Conservation (phyloP, 495 filamentous ascomycete species). For the Xanthoparmelia taractica region DNA sequence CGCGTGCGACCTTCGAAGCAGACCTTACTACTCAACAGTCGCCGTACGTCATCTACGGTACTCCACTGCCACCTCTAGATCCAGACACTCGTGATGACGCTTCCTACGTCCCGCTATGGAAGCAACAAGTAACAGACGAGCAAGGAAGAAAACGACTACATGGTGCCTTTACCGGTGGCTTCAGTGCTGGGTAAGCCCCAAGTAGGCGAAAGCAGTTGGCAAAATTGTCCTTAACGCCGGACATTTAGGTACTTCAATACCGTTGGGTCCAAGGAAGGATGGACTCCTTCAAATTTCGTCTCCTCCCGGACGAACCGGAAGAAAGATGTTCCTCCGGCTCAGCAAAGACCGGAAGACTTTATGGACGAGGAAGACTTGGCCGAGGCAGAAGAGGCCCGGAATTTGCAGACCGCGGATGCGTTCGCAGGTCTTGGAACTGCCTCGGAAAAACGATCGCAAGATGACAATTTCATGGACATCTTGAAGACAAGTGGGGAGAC, state of each 20-base stretch:
- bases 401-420: constrained; percentile 58
- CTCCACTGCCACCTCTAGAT: constrained; percentile 74
- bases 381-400: constrained; percentile 70
- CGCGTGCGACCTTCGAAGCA: constrained; percentile 67
- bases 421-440: constrained; percentile 75
- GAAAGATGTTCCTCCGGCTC: constrained; percentile 51
- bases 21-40: constrained; percentile 66
- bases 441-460: constrained; percentile 44
- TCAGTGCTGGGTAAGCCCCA: constrained; percentile 75
- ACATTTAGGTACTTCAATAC: constrained; percentile 83
- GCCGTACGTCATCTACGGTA: constrained; percentile 77
- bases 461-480: constrained; percentile 63
- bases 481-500: constrained; percentile 72
- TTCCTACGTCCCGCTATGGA: constrained; percentile 90
- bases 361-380: constrained; percentile 98
- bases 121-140: constrained; percentile 94
- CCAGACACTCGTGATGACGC: constrained; percentile 79
- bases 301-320: constrained; percentile 76
- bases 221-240: constrained; percentile 31
- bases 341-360: constrained; percentile 78
- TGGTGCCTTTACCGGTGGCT: constrained; percentile 94
- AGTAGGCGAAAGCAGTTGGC: constrained; percentile 22
- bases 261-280: constrained; percentile 96
- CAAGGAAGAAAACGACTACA: constrained; percentile 84
- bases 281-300: constrained; percentile 84